Evolutionary conservation across 371 early-diverging fungal genomes (phyloP).

Genomic region (Choanephora cucurbitarum): DNA sequence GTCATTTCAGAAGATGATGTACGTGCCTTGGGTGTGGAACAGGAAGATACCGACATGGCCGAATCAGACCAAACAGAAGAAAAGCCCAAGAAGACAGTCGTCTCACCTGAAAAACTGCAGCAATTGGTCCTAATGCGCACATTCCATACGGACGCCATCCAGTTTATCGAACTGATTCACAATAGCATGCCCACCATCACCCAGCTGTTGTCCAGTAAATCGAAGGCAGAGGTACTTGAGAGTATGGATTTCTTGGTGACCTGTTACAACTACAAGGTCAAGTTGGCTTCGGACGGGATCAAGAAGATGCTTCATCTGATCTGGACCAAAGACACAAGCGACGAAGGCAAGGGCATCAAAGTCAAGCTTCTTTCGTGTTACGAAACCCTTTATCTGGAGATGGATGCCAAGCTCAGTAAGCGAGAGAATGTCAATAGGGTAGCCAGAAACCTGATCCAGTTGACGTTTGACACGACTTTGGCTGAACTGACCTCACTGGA

Average conservation of each 20-base stretch:
- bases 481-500: slow-evolving; percentile 95
- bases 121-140: slow-evolving; percentile 67
- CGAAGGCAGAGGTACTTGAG: slow-evolving; percentile 91
- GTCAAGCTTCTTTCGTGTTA: slow-evolving; percentile 81
- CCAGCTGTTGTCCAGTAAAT: slow-evolving; percentile 85
- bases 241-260: slow-evolving; percentile 93
- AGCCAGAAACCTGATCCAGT: slow-evolving; percentile 72
- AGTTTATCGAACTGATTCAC: slow-evolving; percentile 80
- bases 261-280: slow-evolving; percentile 82
- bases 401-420: slow-evolving; percentile 53
- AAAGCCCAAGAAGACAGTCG: slow-evolving; percentile 16
- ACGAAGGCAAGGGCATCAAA: slow-evolving; percentile 83
- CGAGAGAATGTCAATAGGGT: slow-evolving; percentile 68
- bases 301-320: slow-evolving; percentile 93
- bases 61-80: slow-evolving; percentile 9
- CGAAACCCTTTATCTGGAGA: slow-evolving; percentile 75
- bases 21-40: slow-evolving; percentile 3
- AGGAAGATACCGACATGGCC: slow-evolving; percentile 12
- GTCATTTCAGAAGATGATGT: slow-evolving; percentile 19
- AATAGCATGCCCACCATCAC: slow-evolving; percentile 72
- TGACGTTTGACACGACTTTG: slow-evolving; percentile 83
- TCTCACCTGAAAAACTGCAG: slow-evolving; percentile 56
- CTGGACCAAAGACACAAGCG: slow-evolving; percentile 87
- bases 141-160: slow-evolving; percentile 86
- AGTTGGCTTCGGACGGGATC: slow-evolving; percentile 81